phyloP scores from a whole-genome alignment of 345 rosid genomes.

The Eucalyptus globulus region DNA sequence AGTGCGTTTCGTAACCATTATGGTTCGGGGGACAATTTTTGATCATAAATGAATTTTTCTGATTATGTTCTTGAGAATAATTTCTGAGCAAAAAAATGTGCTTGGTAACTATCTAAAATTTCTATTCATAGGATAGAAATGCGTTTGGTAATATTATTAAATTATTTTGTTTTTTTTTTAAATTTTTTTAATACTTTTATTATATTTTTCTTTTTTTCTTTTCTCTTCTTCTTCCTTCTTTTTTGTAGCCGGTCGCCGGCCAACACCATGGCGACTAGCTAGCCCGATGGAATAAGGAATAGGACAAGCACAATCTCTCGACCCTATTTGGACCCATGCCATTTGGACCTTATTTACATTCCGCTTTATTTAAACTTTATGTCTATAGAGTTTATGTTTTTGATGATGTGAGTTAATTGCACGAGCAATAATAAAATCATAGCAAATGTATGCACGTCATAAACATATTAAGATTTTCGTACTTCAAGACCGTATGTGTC shows the following conservation, averaged over 20 bases:
- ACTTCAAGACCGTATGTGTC: background rate
- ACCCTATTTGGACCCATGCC: background rate
- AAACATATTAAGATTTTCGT: background rate
- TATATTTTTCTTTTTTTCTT: no score
- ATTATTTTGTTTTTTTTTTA: no score
- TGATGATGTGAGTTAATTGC: background rate
- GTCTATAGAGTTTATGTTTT: background rate
- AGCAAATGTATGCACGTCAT: background rate
- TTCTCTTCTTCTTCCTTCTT: no score
- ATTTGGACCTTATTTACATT: background rate
- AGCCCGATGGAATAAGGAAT: background rate
- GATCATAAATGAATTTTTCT: no score
- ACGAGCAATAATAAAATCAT: background rate
- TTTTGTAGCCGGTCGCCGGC: no score
- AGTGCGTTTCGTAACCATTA: no score
- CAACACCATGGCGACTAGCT: no score
- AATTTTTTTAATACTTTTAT: no score
- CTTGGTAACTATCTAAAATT: no score
- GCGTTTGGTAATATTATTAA: no score
- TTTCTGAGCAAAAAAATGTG: rapidly evolving
- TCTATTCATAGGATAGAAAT: no score
- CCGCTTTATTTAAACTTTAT: background rate
- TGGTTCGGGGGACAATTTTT: no score
- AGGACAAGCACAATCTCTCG: background rate
- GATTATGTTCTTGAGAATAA: rapidly evolving